Conservation (phyloP, 371 early-diverging fungal species). For the Mortierella sp. region DNA sequence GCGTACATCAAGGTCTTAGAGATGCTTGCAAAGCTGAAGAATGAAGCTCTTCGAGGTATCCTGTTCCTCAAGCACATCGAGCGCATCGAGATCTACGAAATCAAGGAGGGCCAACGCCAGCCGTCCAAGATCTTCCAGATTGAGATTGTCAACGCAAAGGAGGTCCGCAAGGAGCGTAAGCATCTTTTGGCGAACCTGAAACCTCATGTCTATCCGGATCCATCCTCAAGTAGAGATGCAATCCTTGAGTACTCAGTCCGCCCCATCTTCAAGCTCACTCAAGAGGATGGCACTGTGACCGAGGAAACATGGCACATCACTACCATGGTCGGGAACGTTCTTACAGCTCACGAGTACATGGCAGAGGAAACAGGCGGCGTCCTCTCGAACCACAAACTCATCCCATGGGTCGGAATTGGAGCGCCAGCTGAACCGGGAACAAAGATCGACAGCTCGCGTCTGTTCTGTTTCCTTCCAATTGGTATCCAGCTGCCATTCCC, state of each 20-base stretch:
- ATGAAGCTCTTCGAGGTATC: slow-evolving; percentile 37
- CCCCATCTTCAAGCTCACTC: slow-evolving; percentile 15
- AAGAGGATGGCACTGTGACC: slow-evolving; percentile 15
- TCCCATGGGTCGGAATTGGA: slow-evolving; percentile 55
- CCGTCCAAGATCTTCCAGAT: slow-evolving; percentile 43
- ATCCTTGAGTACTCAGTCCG: slow-evolving; percentile 23
- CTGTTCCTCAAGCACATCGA: slow-evolving; percentile 53
- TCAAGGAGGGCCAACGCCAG: slow-evolving; percentile 13
- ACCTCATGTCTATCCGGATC: slow-evolving; percentile 6
- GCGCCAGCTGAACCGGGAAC: slow-evolving; percentile 16
- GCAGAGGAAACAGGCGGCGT: slow-evolving; percentile 6
- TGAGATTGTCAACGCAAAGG: slow-evolving; percentile 31
- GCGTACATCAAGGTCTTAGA: slow-evolving; percentile 17
- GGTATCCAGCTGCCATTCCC: slow-evolving; percentile 47
- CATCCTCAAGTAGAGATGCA: not conserved
- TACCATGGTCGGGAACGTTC: slow-evolving; percentile 34
- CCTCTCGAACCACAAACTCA: slow-evolving; percentile 30
- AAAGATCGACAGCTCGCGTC: slow-evolving; percentile 13
- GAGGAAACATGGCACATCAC: slow-evolving; percentile 33
- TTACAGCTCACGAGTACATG: slow-evolving; percentile 20
- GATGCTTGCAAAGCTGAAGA: slow-evolving; percentile 28
- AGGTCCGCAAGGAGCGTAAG: slow-evolving; percentile 22
- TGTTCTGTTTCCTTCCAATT: slow-evolving; percentile 55
- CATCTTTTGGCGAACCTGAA: slow-evolving; percentile 7
- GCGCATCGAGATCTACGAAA: slow-evolving; percentile 45